Conservation (phyloP, 345 rosid species). For the Citrus inodora region DNA sequence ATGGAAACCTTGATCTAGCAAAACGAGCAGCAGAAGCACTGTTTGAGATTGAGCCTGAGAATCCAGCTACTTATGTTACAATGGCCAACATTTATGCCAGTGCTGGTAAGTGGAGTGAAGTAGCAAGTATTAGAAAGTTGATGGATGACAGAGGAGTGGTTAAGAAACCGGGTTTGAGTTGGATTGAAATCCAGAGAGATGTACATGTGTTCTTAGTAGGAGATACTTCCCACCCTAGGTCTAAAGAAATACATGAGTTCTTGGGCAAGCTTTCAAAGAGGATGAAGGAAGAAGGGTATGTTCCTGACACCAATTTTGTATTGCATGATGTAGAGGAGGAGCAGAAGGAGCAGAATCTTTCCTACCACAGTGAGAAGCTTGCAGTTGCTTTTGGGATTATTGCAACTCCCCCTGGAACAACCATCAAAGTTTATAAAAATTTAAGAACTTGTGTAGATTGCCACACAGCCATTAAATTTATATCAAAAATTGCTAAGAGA, state of each 20-base stretch:
- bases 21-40: conserved; percentile 71
- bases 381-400: conserved; percentile 86
- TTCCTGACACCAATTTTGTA: conserved; percentile 69
- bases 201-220: conserved; percentile 66
- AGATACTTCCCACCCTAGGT: conserved; percentile 65
- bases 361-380: conserved; percentile 86
- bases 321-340: conserved; percentile 91
- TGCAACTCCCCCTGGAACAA: conserved; percentile 58
- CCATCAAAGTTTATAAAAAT: conserved; percentile 77
- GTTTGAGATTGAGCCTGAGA: conserved; percentile 74
- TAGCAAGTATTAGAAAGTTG: conserved; percentile 52
- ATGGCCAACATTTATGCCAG: conserved; percentile 86
- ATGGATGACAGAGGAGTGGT: conserved; percentile 60
- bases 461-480: conserved; percentile 81
- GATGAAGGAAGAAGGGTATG: conserved; percentile 85
- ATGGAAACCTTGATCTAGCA: conserved; percentile 68
- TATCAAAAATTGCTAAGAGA: conserved; percentile 63
- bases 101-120: conserved; percentile 74
- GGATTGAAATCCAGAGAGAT: conserved; percentile 71
- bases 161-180: conserved; percentile 79
- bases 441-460: conserved; percentile 90
- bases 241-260: conserved; percentile 56
- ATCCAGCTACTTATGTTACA: conserved; percentile 85
- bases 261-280: conserved; percentile 43
- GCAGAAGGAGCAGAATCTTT: conserved; percentile 81